Conservation (phyloP, 441 rosid species). For the Euphorbia schlechtendalii region DNA sequence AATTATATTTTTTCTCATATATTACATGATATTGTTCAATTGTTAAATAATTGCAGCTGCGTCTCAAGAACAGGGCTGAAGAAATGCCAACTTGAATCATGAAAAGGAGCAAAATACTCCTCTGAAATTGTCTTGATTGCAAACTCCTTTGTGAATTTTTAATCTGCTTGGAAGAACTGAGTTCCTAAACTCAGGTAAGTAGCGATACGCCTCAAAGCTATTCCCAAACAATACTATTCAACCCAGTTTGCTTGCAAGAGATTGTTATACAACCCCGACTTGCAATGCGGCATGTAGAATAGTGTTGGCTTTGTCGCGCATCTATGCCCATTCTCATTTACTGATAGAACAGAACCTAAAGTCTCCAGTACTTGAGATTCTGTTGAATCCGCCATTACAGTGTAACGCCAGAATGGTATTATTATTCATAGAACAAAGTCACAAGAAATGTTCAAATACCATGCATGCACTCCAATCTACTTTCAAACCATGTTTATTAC, state of each 20-base stretch:
- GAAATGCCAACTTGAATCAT: conserved; percentile 91
- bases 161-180: conserved; percentile 35
- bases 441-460: too few relatives aligned
- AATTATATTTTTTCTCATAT: not conserved
- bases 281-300: conserved; percentile 89
- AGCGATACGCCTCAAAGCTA: conserved; percentile 53
- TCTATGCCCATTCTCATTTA: conserved; percentile 71
- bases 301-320: conserved; percentile 49
- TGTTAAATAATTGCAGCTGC: conserved; percentile 27
- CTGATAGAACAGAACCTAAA: conserved; percentile 49
- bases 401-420: too few relatives aligned
- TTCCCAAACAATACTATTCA: conserved; percentile 53
- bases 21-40: conserved; percentile 11
- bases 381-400: too few relatives aligned
- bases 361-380: conserved; percentile 52
- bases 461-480: too few relatives aligned
- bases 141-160: conserved; percentile 39
- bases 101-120: conserved; percentile 69
- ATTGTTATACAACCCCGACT: conserved; percentile 60
- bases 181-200: conserved; percentile 32
- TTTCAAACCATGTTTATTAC: too few relatives aligned
- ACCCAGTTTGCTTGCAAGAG: conserved; percentile 57
- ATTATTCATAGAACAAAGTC: too few relatives aligned
- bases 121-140: conserved; percentile 41
- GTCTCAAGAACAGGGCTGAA: conserved; percentile 40